Base-by-base conservation (phyloP, 2,329 filamentous ascomycete genomes). In the Echinosphaeria canescens region DNA sequence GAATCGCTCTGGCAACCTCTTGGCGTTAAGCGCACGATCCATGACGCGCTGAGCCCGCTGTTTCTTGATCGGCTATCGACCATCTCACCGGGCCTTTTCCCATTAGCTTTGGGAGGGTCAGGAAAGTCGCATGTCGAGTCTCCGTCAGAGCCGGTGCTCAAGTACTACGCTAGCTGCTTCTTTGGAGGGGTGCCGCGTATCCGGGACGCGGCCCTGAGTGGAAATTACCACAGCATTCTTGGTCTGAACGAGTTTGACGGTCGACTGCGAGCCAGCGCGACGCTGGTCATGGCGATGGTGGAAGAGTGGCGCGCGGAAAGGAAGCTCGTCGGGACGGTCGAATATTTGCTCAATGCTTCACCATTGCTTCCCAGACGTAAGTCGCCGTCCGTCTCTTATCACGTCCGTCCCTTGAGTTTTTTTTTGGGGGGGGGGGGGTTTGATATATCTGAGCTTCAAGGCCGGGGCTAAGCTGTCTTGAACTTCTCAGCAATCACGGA, bases 1-100 rank as follows among this genome's bases (percentile, higher is more conserved):
- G 45, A 53, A 14, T 40, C 54, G 18, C 41, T 62, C 3, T 68
- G 62, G 60, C 45, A 50, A 9, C 48, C 48, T 0, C 48, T 66
- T 8, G 59, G 53, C 3, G 54, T 69, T 2, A 69, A 69, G 41
- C 53, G 62, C 13, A 61, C 59, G 0, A 60, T 66, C 15, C 54
- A 63, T n/a, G 62, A 68, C 33, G 58, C 61, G 0, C 48, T 69
- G 1, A 60, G 50, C 3, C 55, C 61, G 0, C 43, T 64, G 2
- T 63, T 63, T 31, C 57, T 60, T 31, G 64, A 70, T 36, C 53
- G 64, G 2, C 42, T 68, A 5, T 59, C 60, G 2, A 58, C 51
- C 1, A 39, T 67, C 3, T 48, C 62, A 0, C 63, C 63, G 0
- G 48, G 46, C 0, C 34, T 51, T 23, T 53, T 56, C 23, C 33